A percentile compares a stretch with the other conserved stretches of the same genome.
Evolutionary conservation across 495 filamentous ascomycete species (phyloP).

Genomic region (Pyronema domesticum): DNA sequence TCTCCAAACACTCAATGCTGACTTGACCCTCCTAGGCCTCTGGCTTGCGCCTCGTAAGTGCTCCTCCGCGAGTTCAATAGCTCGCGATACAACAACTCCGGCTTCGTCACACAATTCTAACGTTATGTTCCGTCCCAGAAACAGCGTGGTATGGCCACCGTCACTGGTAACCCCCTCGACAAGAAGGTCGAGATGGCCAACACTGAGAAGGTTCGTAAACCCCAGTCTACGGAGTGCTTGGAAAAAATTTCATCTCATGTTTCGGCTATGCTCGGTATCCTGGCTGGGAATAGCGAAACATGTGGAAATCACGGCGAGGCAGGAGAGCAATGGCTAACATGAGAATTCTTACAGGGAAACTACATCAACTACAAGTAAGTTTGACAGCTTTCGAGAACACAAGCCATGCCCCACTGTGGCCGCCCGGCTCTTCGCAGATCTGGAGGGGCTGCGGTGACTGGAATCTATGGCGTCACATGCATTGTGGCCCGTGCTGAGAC

Average conservation of each 20-base stretch:
- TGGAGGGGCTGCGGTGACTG: not conserved
- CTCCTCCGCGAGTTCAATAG: not conserved
- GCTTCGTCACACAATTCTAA: slow-evolving; percentile 1
- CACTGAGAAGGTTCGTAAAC: slow-evolving; percentile 42
- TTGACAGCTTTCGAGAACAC: not conserved
- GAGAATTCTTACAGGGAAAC: slow-evolving; percentile 36
- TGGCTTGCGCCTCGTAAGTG: slow-evolving; percentile 19
- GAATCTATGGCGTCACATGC: slow-evolving; percentile 10
- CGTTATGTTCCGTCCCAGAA: slow-evolving; percentile 28
- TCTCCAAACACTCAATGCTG: not conserved
- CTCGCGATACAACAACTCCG: not conserved
- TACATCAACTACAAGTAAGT: slow-evolving; percentile 63
- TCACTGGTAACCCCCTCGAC: slow-evolving; percentile 44
- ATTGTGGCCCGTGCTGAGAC: slow-evolving; percentile 25
- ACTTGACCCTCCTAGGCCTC: slow-evolving; percentile 6
- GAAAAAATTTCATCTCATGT: not conserved
- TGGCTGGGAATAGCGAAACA: not conserved
- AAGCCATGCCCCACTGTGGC: not conserved
- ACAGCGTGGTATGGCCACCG: slow-evolving; percentile 43
- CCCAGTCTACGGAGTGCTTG: not conserved
- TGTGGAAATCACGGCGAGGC: not conserved
- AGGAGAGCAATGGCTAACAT: not conserved
- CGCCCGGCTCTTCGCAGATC: not conserved
- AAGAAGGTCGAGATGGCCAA: slow-evolving; percentile 72
- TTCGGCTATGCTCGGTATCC: slow-evolving; percentile 6